phyloP scores from a whole-genome alignment of 225 moss, liverwort and hornwort species.

The Physcomitrellopsis africana region DNA sequence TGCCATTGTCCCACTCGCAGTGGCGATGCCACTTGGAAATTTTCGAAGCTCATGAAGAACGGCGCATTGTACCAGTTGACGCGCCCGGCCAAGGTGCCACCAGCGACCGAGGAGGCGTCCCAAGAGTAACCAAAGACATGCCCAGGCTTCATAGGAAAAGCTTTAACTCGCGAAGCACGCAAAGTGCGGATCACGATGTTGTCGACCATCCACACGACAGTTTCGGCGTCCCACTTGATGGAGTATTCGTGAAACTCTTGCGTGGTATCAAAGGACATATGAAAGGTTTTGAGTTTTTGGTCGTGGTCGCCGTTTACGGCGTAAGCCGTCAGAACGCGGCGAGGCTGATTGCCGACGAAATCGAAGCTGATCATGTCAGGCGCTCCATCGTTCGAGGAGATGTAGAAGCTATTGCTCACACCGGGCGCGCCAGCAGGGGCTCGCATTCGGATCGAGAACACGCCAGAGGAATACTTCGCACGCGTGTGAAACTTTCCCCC shows the following conservation, averaged over 20 bases:
- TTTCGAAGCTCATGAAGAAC: constrained; percentile 30
- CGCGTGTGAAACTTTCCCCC: constrained; percentile 43
- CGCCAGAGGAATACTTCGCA: constrained; percentile 37
- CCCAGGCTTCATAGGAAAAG: constrained; percentile 32
- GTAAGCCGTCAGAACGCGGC: constrained; percentile 37
- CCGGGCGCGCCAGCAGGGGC: constrained; percentile 33
- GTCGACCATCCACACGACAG: constrained; percentile 49
- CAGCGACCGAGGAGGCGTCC: constrained; percentile 37
- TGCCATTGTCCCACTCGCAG: constrained; percentile 36
- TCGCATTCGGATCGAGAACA: constrained; percentile 38
- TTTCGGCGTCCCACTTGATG: constrained; percentile 49
- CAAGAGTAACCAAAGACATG: constrained; percentile 40
- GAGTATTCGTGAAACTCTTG: constrained; percentile 41
- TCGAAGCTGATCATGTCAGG: constrained; percentile 44
- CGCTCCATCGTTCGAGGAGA: constrained; percentile 39
- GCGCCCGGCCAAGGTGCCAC: constrained; percentile 32
- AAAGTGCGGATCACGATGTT: constrained; percentile 36
- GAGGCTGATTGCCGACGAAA: constrained; percentile 40
- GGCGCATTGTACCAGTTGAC: constrained; percentile 38
- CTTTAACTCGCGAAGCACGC: constrained; percentile 5
- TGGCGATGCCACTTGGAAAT: constrained; percentile 35
- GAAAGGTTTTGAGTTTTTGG: constrained; percentile 34
- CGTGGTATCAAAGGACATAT: constrained; percentile 44
- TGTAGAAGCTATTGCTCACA: constrained; percentile 41
- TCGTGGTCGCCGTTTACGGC: constrained; percentile 33